These are phyloP conservation scores for Phytophthora capsici DNA, from an alignment of 352 stramenopile genomes.

Conservation along the genomic window DNA sequence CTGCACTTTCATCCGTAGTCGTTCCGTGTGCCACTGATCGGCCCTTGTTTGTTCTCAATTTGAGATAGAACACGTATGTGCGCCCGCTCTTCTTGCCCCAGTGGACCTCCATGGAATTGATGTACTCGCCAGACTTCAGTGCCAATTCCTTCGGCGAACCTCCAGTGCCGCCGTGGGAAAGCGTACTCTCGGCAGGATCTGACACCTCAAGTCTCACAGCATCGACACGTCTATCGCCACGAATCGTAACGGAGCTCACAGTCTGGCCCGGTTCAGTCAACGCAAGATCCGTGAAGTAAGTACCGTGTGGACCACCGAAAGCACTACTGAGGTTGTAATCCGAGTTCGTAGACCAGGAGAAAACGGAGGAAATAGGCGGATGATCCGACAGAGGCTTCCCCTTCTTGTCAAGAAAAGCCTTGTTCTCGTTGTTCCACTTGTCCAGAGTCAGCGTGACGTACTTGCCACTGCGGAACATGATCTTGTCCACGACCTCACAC, in stretches of 20 bases:
- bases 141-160: conserved; percentile 41
- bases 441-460: conserved; percentile 47
- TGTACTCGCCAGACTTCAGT: conserved; percentile 47
- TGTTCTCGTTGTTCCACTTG: conserved; percentile 53
- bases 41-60: conserved; percentile 40
- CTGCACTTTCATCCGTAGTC: conserved; percentile 37
- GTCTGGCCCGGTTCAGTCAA: conserved; percentile 30
- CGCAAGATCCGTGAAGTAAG: conserved; percentile 44
- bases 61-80: conserved; percentile 57
- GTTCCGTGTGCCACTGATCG: conserved; percentile 34
- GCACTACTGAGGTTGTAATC: conserved; percentile 41
- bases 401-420: conserved; percentile 41
- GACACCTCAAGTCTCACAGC: conserved; percentile 45
- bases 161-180: conserved; percentile 49
- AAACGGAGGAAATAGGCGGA: conserved; percentile 49
- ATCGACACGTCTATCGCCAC: conserved; percentile 38
- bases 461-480: conserved; percentile 64
- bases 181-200: conserved; percentile 33
- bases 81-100: conserved; percentile 40
- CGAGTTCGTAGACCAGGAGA: conserved; percentile 44
- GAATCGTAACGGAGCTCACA: conserved; percentile 47
- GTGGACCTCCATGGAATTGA: conserved; percentile 52
- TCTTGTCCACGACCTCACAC: conserved; percentile 70
- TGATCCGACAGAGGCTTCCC: conserved; percentile 55
- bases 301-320: conserved; percentile 48